Percentiles rank a stretch among this genome's conserved stretches.
These are phyloP conservation scores for Wickerhamiella nectarea DNA, from an alignment of 805 yeast genomes.

Conservation along the genomic window DNA sequence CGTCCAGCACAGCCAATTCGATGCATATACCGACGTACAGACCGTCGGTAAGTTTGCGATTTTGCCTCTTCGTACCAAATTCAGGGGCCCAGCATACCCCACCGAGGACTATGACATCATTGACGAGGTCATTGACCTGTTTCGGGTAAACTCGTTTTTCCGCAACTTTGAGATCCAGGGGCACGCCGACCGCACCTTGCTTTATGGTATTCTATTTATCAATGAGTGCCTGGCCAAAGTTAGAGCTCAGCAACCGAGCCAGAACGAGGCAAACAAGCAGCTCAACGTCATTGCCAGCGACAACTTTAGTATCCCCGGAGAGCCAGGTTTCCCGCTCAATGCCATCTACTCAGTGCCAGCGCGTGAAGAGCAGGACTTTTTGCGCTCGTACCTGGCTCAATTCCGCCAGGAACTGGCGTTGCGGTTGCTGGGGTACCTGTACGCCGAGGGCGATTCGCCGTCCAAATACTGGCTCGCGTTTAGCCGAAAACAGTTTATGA, in stretches of 20 bases:
- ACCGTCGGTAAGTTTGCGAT: conserved; percentile 61
- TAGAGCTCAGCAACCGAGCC: conserved; percentile 31
- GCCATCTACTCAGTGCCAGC: conserved; percentile 65
- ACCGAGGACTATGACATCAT: conserved; percentile 70
- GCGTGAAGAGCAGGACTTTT: conserved; percentile 61
- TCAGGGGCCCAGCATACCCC: conserved; percentile 86
- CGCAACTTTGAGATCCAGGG: conserved; percentile 95
- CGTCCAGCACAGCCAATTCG: conserved; percentile 22
- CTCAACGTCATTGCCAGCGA: conserved; percentile 80
- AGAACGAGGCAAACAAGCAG: conserved; percentile 30
- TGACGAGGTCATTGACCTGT: conserved; percentile 82
- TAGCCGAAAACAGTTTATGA: conserved; percentile 91
- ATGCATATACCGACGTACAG: conserved; percentile 27
- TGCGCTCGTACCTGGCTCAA: conserved; percentile 73
- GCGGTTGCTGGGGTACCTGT: conserved; percentile 59
- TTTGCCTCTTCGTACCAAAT: conserved; percentile 72
- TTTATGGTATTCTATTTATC: conserved; percentile 82
- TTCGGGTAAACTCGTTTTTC: conserved; percentile 92
- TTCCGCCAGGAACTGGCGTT: conserved; percentile 88
- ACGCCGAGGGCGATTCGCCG: conserved; percentile 44
- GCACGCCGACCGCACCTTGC: conserved; percentile 80
- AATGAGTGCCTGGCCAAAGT: conserved; percentile 71
- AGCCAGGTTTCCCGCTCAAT: conserved; percentile 85
- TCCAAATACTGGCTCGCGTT: conserved; percentile 94
- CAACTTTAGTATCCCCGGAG: conserved; percentile 86